Conservation (phyloP, 2,329 filamentous ascomycete species). For the Cryphonectria carpinicola region DNA sequence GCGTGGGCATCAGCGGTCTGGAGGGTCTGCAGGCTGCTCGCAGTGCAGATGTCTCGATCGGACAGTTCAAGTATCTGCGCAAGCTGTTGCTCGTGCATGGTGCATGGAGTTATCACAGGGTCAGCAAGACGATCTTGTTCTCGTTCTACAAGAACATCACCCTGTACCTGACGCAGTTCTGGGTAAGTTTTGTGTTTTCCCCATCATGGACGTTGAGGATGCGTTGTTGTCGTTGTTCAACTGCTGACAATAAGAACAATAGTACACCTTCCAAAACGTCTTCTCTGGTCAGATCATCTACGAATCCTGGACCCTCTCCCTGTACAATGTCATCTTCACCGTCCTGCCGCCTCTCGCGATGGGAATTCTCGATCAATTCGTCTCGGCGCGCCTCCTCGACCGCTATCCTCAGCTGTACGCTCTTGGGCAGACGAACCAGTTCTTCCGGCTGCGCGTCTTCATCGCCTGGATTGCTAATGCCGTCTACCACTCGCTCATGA, state of each 20-base stretch:
- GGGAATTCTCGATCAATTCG: slow-evolving; percentile 96
- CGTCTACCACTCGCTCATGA: slow-evolving; percentile 90
- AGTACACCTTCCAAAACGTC: slow-evolving; percentile 97
- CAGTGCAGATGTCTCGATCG: slow-evolving; percentile 94
- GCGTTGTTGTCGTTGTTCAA: background rate
- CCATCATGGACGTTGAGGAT: too few relatives aligned
- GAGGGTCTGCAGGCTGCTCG: slow-evolving; percentile 96
- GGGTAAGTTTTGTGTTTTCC: slow-evolving; percentile 62
- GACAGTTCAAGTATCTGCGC: slow-evolving; percentile 90
- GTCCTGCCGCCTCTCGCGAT: slow-evolving; percentile 90
- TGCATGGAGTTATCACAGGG: slow-evolving; percentile 95
- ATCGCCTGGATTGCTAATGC: slow-evolving; percentile 91
- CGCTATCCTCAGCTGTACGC: slow-evolving; percentile 95
- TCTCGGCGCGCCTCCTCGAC: slow-evolving; percentile 90
- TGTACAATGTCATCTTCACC: slow-evolving; percentile 99
- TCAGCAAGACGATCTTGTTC: slow-evolving; percentile 96
- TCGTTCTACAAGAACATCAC: slow-evolving; percentile 99
- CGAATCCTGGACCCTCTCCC: slow-evolving; percentile 98
- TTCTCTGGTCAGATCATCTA: slow-evolving; percentile 98
- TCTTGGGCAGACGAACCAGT: slow-evolving; percentile 88
- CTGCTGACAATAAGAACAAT: slow-evolving; percentile 37
- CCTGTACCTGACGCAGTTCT: slow-evolving; percentile 98
- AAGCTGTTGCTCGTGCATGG: slow-evolving; percentile 95
- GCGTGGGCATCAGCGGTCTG: slow-evolving; percentile 94
- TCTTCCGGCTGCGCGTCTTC: slow-evolving; percentile 93